Conservation (phyloP, 1,284 basidiomycete genomes). For the Tylopilus sp. region DNA sequence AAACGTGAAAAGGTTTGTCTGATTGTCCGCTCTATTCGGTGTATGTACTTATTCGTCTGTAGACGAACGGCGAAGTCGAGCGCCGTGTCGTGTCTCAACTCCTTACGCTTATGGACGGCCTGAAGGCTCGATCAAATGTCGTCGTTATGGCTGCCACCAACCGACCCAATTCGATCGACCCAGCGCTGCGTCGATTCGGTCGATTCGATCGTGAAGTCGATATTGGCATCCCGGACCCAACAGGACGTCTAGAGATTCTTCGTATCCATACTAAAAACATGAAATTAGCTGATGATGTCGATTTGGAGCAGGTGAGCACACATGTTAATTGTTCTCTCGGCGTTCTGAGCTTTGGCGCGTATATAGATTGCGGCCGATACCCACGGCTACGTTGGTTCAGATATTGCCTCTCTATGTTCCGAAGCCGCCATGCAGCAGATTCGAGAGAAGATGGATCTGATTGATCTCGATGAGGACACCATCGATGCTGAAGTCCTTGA, state of each 20-base stretch:
- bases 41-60: constrained; percentile 28
- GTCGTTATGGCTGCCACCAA: constrained; percentile 99
- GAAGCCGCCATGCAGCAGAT: constrained; percentile 94
- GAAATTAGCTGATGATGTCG: constrained; percentile 98
- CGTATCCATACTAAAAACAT: constrained; percentile 99
- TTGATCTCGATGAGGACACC: constrained; percentile 85
- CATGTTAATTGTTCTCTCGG: constrained; percentile 4
- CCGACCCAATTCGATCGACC: constrained; percentile 98
- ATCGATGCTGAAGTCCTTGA: constrained; percentile 90
- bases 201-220: constrained; percentile 99
- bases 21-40: neutral
- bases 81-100: constrained; percentile 98
- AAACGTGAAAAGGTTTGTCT: constrained; percentile 90
- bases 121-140: constrained; percentile 97
- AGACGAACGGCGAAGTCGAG: constrained; percentile 99
- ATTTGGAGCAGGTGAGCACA: constrained; percentile 84
- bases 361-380: constrained; percentile 94
- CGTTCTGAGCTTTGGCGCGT: constrained; percentile 18
- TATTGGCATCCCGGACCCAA: constrained; percentile 98
- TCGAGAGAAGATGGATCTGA: constrained; percentile 89
- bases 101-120: constrained; percentile 97
- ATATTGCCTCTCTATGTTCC: constrained; percentile 92
- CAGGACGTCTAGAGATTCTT: constrained; percentile 96
- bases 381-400: constrained; percentile 98
- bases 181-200: constrained; percentile 96